phyloP scores from a whole-genome alignment of 2,329 filamentous ascomycete genomes.

The Calonectria multiphialidica region DNA sequence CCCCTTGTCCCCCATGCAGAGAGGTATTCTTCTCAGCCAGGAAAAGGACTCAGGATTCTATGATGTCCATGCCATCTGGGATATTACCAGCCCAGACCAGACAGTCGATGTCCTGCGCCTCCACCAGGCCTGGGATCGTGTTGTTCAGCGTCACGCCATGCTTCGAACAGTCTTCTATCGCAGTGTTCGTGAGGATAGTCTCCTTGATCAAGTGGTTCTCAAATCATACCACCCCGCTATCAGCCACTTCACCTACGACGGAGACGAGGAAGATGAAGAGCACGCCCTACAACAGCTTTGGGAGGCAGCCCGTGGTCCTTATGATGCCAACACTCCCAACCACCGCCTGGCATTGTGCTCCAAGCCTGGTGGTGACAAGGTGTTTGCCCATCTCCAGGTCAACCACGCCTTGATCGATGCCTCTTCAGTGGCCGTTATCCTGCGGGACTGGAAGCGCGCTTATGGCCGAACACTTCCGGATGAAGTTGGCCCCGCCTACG shows the following conservation, averaged over 20 bases:
- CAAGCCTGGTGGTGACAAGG: conserved; percentile 30
- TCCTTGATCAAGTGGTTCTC: conserved; percentile 62
- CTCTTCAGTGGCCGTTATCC: conserved; percentile 35
- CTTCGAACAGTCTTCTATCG: conserved; percentile 62
- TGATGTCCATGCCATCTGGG: conserved; percentile 49
- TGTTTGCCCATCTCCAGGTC: conserved; percentile 39
- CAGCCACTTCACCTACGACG: conserved; percentile 17
- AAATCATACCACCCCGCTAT: conserved; percentile 27
- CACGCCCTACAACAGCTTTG: conserved; percentile 7
- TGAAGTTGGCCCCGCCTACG: conserved; percentile 30
- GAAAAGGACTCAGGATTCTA: conserved; percentile 52
- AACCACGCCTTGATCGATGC: conserved; percentile 40
- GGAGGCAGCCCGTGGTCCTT: conserved; percentile 17
- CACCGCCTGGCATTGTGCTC: conserved; percentile 36
- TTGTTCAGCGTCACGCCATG: conserved; percentile 56
- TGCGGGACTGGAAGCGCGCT: conserved; percentile 32
- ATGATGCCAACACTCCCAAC: conserved; percentile 10
- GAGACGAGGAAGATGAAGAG: conserved; percentile 25
- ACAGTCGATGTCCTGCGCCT: conserved; percentile 29
- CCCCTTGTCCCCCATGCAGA: conserved; percentile 53
- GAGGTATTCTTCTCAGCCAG: conserved; percentile 52
- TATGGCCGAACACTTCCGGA: conserved; percentile 13
- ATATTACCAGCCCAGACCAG: conserved; percentile 38
- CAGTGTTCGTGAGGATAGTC: conserved; percentile 55
- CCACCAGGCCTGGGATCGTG: conserved; percentile 51